Percentiles rank a stretch among this genome's conserved stretches.
phyloP scores from a whole-genome alignment of 768 basidiomycete species.

The Termitomyces sp. region DNA sequence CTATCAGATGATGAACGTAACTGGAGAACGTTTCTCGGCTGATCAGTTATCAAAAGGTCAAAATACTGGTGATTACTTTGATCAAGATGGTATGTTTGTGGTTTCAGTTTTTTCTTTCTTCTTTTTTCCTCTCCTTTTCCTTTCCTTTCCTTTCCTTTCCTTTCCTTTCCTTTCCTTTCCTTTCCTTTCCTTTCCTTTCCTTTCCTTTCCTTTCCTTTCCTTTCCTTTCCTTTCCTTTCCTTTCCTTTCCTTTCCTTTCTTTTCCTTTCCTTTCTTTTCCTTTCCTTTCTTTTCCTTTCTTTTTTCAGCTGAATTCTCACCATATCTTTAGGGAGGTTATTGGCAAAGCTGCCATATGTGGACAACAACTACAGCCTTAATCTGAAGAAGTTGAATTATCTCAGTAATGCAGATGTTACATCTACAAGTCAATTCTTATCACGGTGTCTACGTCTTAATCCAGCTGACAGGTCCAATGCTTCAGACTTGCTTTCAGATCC shows the following conservation, averaged over 20 bases:
- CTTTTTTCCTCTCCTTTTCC: no score
- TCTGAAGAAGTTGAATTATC: background rate
- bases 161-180: no score
- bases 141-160: no score
- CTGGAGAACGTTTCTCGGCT: background rate
- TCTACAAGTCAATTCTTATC: background rate
- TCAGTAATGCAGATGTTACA: background rate
- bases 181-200: no score
- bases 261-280: no score
- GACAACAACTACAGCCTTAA: background rate
- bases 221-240: no score
- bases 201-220: no score
- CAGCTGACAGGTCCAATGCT: background rate
- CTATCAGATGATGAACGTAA: background rate
- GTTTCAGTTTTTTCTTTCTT: no score
- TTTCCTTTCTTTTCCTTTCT: no score
- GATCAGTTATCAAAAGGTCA: background rate
- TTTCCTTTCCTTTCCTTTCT: no score
- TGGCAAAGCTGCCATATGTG: background rate
- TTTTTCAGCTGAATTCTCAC: background rate
- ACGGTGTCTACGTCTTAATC: background rate
- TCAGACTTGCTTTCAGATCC: background rate
- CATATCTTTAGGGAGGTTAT: background rate
- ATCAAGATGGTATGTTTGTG: background rate
- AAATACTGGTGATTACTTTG: background rate